These are phyloP conservation scores for Geranomyces variabilis DNA, from an alignment of 192 early-diverging fungal genomes.

Conservation along the genomic window DNA sequence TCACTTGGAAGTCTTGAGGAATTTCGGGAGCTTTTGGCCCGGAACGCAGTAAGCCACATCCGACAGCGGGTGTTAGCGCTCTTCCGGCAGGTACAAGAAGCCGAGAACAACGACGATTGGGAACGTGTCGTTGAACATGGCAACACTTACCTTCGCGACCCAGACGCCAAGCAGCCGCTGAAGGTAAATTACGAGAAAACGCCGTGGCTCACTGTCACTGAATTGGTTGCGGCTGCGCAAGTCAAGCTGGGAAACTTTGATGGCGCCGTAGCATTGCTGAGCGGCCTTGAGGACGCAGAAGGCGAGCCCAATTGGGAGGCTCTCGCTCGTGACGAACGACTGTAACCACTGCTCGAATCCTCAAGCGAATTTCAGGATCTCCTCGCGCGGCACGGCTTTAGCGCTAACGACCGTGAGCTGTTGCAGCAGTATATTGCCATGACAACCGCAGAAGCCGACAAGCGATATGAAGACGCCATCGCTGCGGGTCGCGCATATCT, in stretches of 20 bases:
- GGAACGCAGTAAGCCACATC: neutral
- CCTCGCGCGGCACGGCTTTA: no score
- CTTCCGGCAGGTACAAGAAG: neutral
- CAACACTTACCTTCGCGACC: neutral
- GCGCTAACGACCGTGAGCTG: no score
- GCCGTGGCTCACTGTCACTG: neutral
- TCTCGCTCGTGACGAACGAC: neutral
- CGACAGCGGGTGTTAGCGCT: neutral
- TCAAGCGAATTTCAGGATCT: no score
- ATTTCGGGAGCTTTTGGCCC: neutral
- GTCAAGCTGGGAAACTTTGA: neutral
- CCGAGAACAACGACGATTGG: neutral
- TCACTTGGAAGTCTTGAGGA: neutral
- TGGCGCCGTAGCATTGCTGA: neutral
- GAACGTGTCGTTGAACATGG: neutral
- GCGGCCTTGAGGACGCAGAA: neutral
- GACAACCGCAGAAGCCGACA: no score
- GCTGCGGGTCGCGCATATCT: no score
- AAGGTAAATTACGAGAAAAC: neutral
- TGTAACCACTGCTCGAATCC: neutral
- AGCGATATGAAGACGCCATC: no score
- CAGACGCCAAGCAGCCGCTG: slow-evolving; percentile 2
- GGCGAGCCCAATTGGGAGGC: neutral
- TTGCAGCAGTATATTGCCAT: no score
- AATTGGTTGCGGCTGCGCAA: neutral